Evolutionary conservation across 1,284 basidiomycete species (phyloP), one percentile per base, ranked within the genome.

Genomic region (Naganishia sp.): DNA sequence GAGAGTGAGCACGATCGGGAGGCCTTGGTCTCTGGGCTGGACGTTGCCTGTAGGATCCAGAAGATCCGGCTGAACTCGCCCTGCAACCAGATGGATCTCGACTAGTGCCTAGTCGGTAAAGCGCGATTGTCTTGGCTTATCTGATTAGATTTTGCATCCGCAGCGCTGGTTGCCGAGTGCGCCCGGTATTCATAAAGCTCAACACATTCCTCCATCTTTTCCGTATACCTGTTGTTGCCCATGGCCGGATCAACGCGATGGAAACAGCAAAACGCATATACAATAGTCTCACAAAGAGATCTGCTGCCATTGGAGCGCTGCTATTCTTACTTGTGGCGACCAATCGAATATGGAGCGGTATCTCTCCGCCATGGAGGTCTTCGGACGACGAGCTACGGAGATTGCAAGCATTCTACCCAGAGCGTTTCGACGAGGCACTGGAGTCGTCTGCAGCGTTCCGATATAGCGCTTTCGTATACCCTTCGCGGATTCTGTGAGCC

Each of bases 101-200:
- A 39, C 36, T 39, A 39, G 36, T 13, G 2, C 13, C 4, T 6
- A 10, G 36, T 39, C 10, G 36, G 36, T 39, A 39, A 39, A 39
- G 36, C 36, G 36, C 36, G 36, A 39, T 39, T 25, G 48, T 28
- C 55, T 57, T 45, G 55, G 43, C 55, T 43, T 57, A 57, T 57
- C 55, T 44, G 55, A 57, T 57, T 57, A 57, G 44, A 54, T 54
- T 52, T 39, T 3, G 52, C 52, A 33, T 57, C 55, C 55, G 55
- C n/a, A 42, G n/a, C 43, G 43, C 15, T 31, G 18, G 44, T 45
- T 57, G n/a, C 55, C 42, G 55, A 43, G 23, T 10, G 11, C 33
- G 36, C 36, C 53, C 18, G 10, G 25, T 9, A 31, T 31, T 48
- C n/a, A 48, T 48, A 48, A 48, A 48, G 25, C 46, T n/a, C 46